Percentiles rank a stretch among this genome's conserved stretches.
phyloP scores from a whole-genome alignment of 495 filamentous ascomycete species.

The Rhypophila decipiens region DNA sequence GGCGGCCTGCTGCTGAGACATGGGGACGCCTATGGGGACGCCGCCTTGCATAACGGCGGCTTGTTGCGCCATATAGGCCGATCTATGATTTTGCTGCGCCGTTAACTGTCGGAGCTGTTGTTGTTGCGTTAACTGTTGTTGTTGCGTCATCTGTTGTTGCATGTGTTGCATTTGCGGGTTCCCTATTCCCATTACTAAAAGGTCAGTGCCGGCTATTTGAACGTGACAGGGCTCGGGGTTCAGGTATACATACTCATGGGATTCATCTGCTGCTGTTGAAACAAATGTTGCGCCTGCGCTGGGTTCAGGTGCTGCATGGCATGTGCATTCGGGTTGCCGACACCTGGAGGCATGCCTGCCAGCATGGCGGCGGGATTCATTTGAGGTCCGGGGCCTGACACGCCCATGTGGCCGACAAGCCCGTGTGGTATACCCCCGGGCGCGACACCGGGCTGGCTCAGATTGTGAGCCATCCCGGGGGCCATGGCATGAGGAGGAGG shows the following conservation, averaged over 20 bases:
- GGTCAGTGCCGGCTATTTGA: background rate
- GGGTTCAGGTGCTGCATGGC: constrained; percentile 75
- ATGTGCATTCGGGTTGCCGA: constrained; percentile 64
- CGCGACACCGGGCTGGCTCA: constrained; percentile 60
- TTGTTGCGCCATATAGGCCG: constrained; percentile 44
- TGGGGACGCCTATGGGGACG: constrained; percentile 56
- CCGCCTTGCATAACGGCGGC: constrained; percentile 36
- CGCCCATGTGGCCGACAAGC: constrained; percentile 66
- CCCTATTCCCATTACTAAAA: background rate
- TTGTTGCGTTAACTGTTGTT: too few relatives aligned
- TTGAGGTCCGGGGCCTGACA: constrained; percentile 74
- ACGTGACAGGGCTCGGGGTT: background rate
- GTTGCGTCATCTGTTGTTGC: too few relatives aligned
- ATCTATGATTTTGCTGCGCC: constrained; percentile 39
- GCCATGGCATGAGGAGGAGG: constrained; percentile 67
- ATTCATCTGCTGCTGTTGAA: constrained; percentile 42
- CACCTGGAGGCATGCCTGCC: constrained; percentile 73
- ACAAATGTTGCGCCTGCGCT: constrained; percentile 57
- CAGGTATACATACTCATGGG: constrained; percentile 17
- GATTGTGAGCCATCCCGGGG: constrained; percentile 49
- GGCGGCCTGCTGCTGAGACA: constrained; percentile 34
- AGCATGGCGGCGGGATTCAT: constrained; percentile 72
- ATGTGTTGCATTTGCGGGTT: constrained; percentile 49
- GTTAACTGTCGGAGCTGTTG: constrained; percentile 31
- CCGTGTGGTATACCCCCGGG: constrained; percentile 66